Percentiles rank a stretch among this genome's conserved stretches.
Conservation (phyloP, 441 rosid genomes). For the Populus hybrid region DNA sequence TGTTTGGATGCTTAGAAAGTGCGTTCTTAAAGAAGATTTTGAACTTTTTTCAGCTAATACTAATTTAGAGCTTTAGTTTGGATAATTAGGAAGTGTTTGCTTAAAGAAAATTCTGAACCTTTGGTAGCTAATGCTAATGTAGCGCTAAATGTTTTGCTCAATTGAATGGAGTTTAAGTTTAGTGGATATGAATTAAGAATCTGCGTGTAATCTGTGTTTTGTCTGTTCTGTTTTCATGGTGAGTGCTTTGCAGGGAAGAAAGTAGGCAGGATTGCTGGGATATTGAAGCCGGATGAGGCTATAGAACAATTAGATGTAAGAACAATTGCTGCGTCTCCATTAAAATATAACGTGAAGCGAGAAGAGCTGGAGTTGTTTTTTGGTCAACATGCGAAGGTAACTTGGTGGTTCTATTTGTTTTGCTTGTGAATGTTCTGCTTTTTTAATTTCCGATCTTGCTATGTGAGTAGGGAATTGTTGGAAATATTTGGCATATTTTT, state of each 20-base stretch:
- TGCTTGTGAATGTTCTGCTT: background rate
- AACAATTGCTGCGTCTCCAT: conserved; percentile 72
- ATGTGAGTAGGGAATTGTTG: background rate
- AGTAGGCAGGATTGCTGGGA: conserved; percentile 64
- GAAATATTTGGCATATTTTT: background rate
- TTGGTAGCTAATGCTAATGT: background rate
- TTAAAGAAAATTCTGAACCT: background rate
- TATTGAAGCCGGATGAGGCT: conserved; percentile 63
- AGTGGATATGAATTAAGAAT: background rate
- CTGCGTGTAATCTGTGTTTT: background rate
- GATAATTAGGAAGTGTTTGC: background rate
- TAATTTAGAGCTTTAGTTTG: background rate
- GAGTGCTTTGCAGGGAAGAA: conserved; percentile 44
- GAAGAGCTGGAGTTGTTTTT: conserved; percentile 72
- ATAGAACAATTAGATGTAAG: conserved; percentile 63
- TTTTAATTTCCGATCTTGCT: background rate
- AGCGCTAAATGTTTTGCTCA: background rate
- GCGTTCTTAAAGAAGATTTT: too few relatives aligned
- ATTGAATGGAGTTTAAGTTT: background rate
- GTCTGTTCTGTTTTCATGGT: background rate
- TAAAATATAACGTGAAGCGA: conserved; percentile 51
- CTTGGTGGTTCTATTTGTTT: background rate
- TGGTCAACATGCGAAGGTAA: conserved; percentile 65
- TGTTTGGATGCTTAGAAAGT: too few relatives aligned
- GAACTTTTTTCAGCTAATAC: too few relatives aligned